Evolutionary conservation across 352 stramenopile genomes (phyloP), one percentile per base, ranked within the genome.

Genomic region (Pythium coloratum): DNA sequence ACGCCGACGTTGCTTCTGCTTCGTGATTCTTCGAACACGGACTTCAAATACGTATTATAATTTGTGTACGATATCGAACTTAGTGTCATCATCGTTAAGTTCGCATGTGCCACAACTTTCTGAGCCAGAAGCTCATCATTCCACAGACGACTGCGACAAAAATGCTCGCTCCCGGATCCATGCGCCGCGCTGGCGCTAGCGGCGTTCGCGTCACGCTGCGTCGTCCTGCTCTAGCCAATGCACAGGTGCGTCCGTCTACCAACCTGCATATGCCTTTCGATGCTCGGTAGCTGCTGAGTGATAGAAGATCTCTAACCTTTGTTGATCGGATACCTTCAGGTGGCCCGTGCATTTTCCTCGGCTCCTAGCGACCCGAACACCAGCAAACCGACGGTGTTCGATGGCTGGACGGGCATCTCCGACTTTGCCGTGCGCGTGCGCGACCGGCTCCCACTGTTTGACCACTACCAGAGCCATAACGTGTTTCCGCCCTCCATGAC

Each of bases 401-500:
- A 74, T 53, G 62, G 68, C 14, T 70, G 61, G 34, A 18, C 56
- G 0, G 68, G 68, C 2, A 42, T 74, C 62, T 55, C 51, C 1
- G 51, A 33, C 20, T 74, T 74, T 42, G 62, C 57, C 8, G 50
- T 24, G 18, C 81, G 81, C 6, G 69, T 70, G 16, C 28, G 40
- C 10, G 50, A 62, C 30, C 70, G 72, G 6, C 24, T 83, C 9
- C 30, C 46, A 3, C 55, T 72, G 16, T 78, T 87, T 38, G 40
- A 78, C n/a, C 67, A 69, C 10, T 81, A 81, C 65, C 44, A 76
- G 32, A 12, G 59, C 5, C 26, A 66, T 36, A 47, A 69, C 26
- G 74, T 81, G 24, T 78, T 81, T 36, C 62, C 64, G 2, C 68
- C 74, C 10, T 34, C 62, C 18, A 67, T 76, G 63, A 68, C 40